Conservation (phyloP, 1,284 basidiomycete species). For the Grifola frondosa region DNA sequence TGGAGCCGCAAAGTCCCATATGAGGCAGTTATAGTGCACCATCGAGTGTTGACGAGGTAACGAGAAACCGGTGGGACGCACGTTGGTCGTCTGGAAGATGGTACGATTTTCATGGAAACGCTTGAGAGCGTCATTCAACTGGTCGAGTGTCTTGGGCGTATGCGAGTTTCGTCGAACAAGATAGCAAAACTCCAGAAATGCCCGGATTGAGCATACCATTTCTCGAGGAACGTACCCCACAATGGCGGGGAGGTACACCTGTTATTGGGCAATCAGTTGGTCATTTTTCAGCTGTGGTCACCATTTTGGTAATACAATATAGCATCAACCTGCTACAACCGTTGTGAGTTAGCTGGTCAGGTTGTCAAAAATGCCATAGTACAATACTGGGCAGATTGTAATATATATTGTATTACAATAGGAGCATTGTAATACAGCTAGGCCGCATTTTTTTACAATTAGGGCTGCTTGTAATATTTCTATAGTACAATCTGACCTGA, state of each 20-base stretch:
- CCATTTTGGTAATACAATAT: no score
- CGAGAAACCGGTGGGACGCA: constrained; percentile 1
- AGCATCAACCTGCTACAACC: no score
- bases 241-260: constrained; percentile 18
- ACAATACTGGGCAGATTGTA: no score
- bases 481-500: no score
- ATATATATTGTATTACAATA: no score
- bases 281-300: background rate
- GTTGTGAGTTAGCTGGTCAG: no score
- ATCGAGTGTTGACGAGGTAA: background rate
- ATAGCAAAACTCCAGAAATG: constrained; percentile 15
- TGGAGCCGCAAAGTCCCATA: constrained; percentile 14
- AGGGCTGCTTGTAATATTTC: no score
- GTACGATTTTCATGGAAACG: constrained; percentile 17
- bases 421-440: no score
- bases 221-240: constrained; percentile 12
- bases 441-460: no score
- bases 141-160: background rate
- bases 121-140: background rate
- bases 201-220: constrained; percentile 3
- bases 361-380: no score
- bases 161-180: constrained; percentile 1
- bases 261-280: background rate
- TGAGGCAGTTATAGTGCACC: constrained; percentile 8
- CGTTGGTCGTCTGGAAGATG: constrained; percentile 5